Evolutionary conservation across 2,329 filamentous ascomycete species (phyloP).

Genomic region (Hortaea sp.): DNA sequence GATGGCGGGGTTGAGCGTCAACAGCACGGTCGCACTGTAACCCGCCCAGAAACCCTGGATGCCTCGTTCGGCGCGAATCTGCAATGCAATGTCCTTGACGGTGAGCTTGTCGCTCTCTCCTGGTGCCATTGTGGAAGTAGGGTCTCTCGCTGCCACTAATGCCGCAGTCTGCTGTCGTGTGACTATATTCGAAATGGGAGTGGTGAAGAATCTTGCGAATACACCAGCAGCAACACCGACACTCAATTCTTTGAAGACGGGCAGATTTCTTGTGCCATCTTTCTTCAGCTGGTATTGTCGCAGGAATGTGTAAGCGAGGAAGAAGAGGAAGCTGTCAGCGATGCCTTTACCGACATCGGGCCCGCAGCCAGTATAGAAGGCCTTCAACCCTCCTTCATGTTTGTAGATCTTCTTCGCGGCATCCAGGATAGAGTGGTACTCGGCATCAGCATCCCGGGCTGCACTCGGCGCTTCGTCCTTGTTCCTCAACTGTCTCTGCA

Average conservation of each 20-base stretch:
- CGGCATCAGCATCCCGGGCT: constrained; percentile 25
- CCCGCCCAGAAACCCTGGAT: constrained; percentile 75
- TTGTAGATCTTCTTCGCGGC: constrained; percentile 61
- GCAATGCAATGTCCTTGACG: constrained; percentile 48
- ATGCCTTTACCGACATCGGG: constrained; percentile 38
- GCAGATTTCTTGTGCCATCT: constrained; percentile 35
- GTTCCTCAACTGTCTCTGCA: constrained; percentile 52
- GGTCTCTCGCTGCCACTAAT: constrained; percentile 34
- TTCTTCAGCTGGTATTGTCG: constrained; percentile 35
- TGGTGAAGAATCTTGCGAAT: constrained; percentile 64
- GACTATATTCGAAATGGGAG: constrained; percentile 72
- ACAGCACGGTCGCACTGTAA: constrained; percentile 67
- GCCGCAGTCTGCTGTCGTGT: constrained; percentile 68
- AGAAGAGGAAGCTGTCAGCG: constrained; percentile 74
- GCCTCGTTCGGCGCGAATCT: constrained; percentile 61
- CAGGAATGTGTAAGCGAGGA: constrained; percentile 63
- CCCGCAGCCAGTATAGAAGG: constrained; percentile 49
- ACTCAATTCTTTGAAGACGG: constrained; percentile 60
- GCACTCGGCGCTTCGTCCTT: constrained; percentile 22
- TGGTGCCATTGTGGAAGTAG: constrained; percentile 18
- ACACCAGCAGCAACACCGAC: constrained; percentile 67
- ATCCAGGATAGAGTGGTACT: constrained; percentile 58
- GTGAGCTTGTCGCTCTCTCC: constrained; percentile 22
- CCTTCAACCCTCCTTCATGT: constrained; percentile 57
- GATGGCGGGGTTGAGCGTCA: constrained; percentile 77